Evolutionary conservation across 208 protist species (phyloP).

Genomic region (Acanthamoeba healyi): DNA sequence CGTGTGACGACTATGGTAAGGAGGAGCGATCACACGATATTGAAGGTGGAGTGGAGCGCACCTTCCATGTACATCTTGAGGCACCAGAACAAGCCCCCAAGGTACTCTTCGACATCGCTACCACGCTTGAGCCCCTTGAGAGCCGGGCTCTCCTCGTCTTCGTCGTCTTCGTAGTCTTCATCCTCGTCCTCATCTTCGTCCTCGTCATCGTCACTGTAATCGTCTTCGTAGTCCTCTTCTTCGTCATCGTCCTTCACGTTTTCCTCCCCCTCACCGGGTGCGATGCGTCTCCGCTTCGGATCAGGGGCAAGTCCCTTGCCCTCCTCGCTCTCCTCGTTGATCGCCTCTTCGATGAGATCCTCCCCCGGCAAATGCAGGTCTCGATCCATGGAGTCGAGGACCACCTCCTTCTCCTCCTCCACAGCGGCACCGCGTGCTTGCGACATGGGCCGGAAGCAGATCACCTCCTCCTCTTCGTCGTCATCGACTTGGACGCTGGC

Average conservation of each 20-base stretch:
- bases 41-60: neutral
- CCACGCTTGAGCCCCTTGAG: neutral
- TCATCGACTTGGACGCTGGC: neutral
- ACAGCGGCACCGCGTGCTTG: no score
- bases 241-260: neutral
- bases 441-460: no score
- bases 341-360: neutral
- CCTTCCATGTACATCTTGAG: conserved; percentile 34
- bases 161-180: neutral
- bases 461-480: neutral
- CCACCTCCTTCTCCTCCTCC: no score
- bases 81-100: conserved; percentile 2
- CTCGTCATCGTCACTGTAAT: neutral
- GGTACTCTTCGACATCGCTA: neutral
- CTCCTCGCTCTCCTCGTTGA: neutral
- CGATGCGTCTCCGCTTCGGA: neutral
- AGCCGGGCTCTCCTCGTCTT: neutral
- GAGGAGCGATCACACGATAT: neutral
- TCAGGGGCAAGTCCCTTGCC: no score
- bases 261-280: neutral
- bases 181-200: neutral
- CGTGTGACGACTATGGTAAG: neutral
- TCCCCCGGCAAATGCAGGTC: neutral
- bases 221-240: neutral
- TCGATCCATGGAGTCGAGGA: neutral